phyloP scores from a whole-genome alignment of 495 filamentous ascomycete genomes.

The Paragyromitra xinjiangensis region DNA sequence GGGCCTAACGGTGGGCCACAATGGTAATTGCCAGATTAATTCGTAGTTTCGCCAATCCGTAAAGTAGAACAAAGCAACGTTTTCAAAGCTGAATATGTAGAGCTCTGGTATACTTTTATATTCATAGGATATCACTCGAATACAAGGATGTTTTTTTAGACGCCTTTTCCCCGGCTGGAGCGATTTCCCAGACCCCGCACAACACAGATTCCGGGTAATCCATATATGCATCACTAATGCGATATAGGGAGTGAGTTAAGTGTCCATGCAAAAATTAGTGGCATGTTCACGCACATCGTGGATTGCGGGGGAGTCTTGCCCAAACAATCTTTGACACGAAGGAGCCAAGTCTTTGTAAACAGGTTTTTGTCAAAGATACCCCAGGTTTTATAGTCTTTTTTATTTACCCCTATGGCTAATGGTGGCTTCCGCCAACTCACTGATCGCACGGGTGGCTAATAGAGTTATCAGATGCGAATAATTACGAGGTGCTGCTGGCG shows the following conservation, averaged over 20 bases:
- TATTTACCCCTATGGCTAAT: slow-evolving; percentile 10
- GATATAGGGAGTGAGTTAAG: slow-evolving; percentile 21
- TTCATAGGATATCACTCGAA: slow-evolving; percentile 31
- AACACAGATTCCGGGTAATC: slow-evolving; percentile 20
- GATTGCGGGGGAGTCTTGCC: not conserved
- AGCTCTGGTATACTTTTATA: slow-evolving; percentile 25
- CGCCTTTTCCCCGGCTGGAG: slow-evolving; percentile 24
- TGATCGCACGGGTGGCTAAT: not conserved
- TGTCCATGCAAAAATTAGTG: slow-evolving; percentile 15
- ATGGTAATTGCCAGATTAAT: not conserved
- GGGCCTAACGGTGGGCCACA: not conserved
- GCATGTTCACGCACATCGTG: not conserved
- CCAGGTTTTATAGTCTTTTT: not conserved
- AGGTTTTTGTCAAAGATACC: slow-evolving; percentile 6
- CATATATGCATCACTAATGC: slow-evolving; percentile 26
- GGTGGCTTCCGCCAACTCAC: not conserved
- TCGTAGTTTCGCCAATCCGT: not conserved
- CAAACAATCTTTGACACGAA: slow-evolving; percentile 32
- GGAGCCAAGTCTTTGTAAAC: slow-evolving; percentile 12
- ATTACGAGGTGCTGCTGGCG: not conserved
- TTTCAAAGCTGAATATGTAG: slow-evolving; percentile 5
- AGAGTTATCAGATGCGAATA: not conserved
- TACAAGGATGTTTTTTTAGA: slow-evolving; percentile 33
- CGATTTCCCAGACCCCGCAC: slow-evolving; percentile 5
- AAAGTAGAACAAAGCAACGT: not conserved